phyloP scores from a whole-genome alignment of 2,329 filamentous ascomycete genomes.

The Penicillium sclerotigenum region DNA sequence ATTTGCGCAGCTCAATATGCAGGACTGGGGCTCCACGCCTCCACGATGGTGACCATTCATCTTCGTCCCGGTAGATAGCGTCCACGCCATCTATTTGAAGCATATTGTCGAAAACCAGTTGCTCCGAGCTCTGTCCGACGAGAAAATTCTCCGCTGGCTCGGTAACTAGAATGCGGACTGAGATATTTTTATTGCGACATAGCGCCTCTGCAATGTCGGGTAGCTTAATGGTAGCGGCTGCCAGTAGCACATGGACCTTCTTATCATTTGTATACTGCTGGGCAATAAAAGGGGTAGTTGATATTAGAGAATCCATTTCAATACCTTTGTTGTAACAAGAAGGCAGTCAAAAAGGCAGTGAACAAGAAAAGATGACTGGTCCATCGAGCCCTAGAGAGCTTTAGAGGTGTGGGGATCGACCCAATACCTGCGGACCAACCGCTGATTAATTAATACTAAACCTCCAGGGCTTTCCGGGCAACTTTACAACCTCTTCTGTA shows the following conservation, averaged over 20 bases:
- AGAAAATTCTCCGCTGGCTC: constrained; percentile 72
- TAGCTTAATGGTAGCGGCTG: constrained; percentile 81
- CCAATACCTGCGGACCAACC: constrained; percentile 9
- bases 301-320: constrained; percentile 4
- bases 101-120: constrained; percentile 65
- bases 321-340: background rate
- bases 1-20: constrained; percentile 79
- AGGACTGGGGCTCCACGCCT: constrained; percentile 73
- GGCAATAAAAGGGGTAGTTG: constrained; percentile 11
- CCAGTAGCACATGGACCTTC: constrained; percentile 50
- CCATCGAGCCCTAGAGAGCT: background rate
- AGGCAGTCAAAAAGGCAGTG: background rate
- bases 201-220: constrained; percentile 58
- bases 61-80: constrained; percentile 74
- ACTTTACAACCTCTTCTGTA: constrained; percentile 3
- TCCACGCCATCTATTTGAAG: constrained; percentile 67
- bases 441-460: constrained; percentile 17
- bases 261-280: constrained; percentile 22
- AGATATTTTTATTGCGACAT: constrained; percentile 52
- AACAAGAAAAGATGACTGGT: background rate
- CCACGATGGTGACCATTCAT: constrained; percentile 82
- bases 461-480: background rate
- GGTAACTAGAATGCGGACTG: constrained; percentile 83
- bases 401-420: constrained; percentile 12
- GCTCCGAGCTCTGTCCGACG: constrained; percentile 69